These are phyloP conservation scores for Beta corolliflora DNA, from an alignment of 179 eudicot genomes.

Conservation along the genomic window DNA sequence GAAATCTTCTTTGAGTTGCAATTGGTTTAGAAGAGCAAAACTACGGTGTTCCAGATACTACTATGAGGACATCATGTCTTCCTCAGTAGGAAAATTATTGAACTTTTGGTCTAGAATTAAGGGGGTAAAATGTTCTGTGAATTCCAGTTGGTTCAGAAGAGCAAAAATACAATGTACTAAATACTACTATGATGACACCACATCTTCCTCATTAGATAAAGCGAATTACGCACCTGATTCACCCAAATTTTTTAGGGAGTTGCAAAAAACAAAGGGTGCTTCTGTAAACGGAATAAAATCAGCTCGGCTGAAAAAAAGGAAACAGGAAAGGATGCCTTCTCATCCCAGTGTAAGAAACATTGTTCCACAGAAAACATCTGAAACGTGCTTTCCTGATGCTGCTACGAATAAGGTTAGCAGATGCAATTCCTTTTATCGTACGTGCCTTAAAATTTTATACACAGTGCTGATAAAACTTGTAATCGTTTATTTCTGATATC, in stretches of 20 bases:
- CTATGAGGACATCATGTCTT: too few relatives aligned
- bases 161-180: slow-evolving; percentile 6
- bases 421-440: slow-evolving; percentile 20
- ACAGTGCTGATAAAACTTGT: background rate
- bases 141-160: too few relatives aligned
- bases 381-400: slow-evolving; percentile 30
- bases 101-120: slow-evolving; percentile 25
- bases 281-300: slow-evolving; percentile 26
- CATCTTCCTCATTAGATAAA: slow-evolving; percentile 37
- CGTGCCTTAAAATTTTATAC: too few relatives aligned
- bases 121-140: background rate
- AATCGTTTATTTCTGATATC: background rate
- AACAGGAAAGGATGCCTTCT: slow-evolving; percentile 57
- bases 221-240: slow-evolving; percentile 33
- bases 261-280: slow-evolving; percentile 21
- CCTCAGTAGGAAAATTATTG: too few relatives aligned
- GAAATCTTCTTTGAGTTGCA: slow-evolving; percentile 24
- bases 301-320: slow-evolving; percentile 28
- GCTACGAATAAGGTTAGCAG: background rate
- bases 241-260: slow-evolving; percentile 17
- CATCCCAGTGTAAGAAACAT: slow-evolving; percentile 20
- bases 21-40: too few relatives aligned
- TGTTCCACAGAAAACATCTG: slow-evolving; percentile 40
- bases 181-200: slow-evolving; percentile 24
- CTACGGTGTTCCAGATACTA: too few relatives aligned